Evolutionary conservation across 805 yeast species (phyloP), one percentile per base, ranked within the genome.

Genomic region (Lachancea dasiensis): DNA sequence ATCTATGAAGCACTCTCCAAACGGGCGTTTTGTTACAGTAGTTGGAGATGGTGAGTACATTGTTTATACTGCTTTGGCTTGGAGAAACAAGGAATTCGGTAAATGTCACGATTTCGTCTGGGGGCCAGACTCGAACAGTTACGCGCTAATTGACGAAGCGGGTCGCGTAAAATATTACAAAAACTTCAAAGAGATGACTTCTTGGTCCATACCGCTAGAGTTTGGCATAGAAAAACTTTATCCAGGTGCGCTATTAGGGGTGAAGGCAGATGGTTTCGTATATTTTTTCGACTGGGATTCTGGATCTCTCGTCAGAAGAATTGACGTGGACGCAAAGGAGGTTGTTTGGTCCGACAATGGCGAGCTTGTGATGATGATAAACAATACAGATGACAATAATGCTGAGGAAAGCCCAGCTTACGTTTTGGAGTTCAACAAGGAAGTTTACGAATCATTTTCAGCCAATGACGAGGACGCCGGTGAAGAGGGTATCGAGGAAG

Each of bases 21-120:
- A 92, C 59, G 99, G 99, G 47, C 79, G 96, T 63, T 92, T 84
- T 60, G 97, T 89, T 27, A 83, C 97, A 19, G 96, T 92, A 34
- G 82, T 90, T 31, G 99, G 99, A 57, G 98, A 92, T 65, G 97
- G 96, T 43, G 99, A 92, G 64, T 90, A 86, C 61, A 86, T 90
- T 51, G 81, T 92, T 38, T 92, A 90, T 65, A 89, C 97, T 2
- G 90, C 98, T 1, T 73, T 92, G 53, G 97, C 97, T 1, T 92
- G 98, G 98, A 79, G 98, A 68, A 87, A 90, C 55, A 92, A 87
- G 67, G 72, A 87, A 34, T 92, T 84, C 62, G 97, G 97, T 46
- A 73, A 76, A 40, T 96, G 95, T 15, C 65, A 78, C 39, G 97
- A 87, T 56, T 86, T 94, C 60, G 95, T 78, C 29, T 92, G 99